phyloP scores from a whole-genome alignment of 1,139 yeast species.

The Yamadazyma songkhlaensis region DNA sequence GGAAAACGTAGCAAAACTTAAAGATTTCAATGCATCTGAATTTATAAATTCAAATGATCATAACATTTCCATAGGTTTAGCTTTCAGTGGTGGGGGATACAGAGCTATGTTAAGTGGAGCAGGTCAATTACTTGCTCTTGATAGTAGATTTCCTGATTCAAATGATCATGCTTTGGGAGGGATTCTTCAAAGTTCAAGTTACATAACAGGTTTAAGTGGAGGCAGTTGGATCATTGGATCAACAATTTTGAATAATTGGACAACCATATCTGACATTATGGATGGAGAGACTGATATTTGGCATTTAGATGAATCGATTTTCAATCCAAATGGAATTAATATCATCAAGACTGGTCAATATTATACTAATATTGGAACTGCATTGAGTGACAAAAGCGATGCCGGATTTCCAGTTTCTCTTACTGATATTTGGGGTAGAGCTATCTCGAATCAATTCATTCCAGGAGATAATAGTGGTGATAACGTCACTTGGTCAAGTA shows the following conservation, averaged over 20 bases:
- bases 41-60: constrained; percentile 26
- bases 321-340: constrained; percentile 39
- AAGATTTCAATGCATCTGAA: constrained; percentile 30
- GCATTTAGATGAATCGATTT: constrained; percentile 38
- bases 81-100: constrained; percentile 48
- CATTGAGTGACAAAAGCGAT: constrained; percentile 28
- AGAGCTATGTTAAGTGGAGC: constrained; percentile 47
- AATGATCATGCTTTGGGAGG: constrained; percentile 36
- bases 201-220: constrained; percentile 43
- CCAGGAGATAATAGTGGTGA: constrained; percentile 23
- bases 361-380: constrained; percentile 26
- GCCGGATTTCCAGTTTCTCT: constrained; percentile 38
- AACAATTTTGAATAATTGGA: constrained; percentile 36
- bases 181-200: constrained; percentile 35
- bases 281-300: constrained; percentile 28
- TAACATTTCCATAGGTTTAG: constrained; percentile 40
- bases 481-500: constrained; percentile 38
- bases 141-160: constrained; percentile 27
- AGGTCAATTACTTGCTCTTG: constrained; percentile 38
- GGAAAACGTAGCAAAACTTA: constrained; percentile 27
- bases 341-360: constrained; percentile 32
- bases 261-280: constrained; percentile 34
- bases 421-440: constrained; percentile 48
- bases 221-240: constrained; percentile 46
- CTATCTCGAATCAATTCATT: constrained; percentile 38